Base-by-base conservation (phyloP, 257 asterid genomes). In the Linaria vulgaris region DNA sequence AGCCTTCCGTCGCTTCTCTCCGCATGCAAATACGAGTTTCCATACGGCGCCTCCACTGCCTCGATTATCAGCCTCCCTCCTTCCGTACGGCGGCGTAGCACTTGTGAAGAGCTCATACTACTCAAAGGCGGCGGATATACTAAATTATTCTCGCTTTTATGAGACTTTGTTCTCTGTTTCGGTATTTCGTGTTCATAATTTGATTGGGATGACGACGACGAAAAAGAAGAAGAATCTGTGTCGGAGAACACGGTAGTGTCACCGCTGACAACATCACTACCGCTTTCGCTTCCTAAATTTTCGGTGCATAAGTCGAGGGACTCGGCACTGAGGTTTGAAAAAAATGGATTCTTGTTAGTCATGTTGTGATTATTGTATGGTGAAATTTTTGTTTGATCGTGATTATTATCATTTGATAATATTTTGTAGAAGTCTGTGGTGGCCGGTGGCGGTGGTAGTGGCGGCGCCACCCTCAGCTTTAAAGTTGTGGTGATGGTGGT, bases 61-160 rank as follows among this genome's bases (percentile, higher is more conserved):
- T 50, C 68, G 38, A 83, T 78, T 5, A 80, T 79, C 56, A 85
- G 61, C 60, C 87, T 66, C 0, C 90, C 94, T 6, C 63, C 67
- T 63, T 80, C 85, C 0, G 80, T 71, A 31, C 65, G 78, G 22
- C 78, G 73, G 13, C 75, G 58, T n/a, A n/a, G n/a, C 56, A 80
- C 53, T 46, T 71, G 79, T 6, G 80, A 61, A 19, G 80, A 72
- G 54, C 70, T 78, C 51, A 82, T 73, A 5, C 87, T 67, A 8
- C 84, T 78, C 82, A 82, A 63, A 17, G 90, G 90, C 16, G 94
- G 94, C 27, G 94, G 94, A 53, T 80, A 80, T 31, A 46, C n/a
- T n/a, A n/a, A 62, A 6, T 66, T 61, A 21, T 15, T 23, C 6
- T 17, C 25, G 56, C 50, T 23, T 12, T 1, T 19, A 3, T 27